Evolutionary conservation across 805 yeast species (phyloP).

Genomic region (Teunomyces lycoperdinae): DNA sequence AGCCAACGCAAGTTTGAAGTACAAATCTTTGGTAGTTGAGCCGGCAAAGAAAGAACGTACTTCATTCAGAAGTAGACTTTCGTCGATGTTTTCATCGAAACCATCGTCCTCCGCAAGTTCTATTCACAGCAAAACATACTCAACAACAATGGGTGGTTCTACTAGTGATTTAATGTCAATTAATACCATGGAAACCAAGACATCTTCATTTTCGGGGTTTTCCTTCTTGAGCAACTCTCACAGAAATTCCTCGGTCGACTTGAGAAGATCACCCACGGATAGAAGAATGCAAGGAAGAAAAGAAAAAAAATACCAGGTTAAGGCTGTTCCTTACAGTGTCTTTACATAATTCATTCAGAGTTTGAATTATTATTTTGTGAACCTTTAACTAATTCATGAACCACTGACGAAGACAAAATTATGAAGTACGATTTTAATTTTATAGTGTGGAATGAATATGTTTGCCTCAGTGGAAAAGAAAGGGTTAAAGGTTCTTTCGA

Average conservation of each 20-base stretch:
- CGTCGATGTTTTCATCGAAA: slow-evolving; percentile 11
- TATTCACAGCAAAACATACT: neutral
- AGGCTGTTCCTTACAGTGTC: slow-evolving; percentile 20
- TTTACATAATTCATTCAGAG: slow-evolving; percentile 5
- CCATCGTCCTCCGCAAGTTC: neutral
- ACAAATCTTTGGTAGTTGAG: slow-evolving; percentile 8
- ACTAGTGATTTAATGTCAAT: slow-evolving; percentile 17
- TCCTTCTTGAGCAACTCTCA: slow-evolving; percentile 15
- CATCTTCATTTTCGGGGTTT: slow-evolving; percentile 22
- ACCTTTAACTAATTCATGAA: slow-evolving; percentile 1
- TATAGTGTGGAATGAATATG: neutral
- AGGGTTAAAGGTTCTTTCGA: slow-evolving; percentile 1
- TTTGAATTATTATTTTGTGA: slow-evolving; percentile 1
- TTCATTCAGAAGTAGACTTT: slow-evolving; percentile 15
- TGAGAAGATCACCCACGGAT: slow-evolving; percentile 5
- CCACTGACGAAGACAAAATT: neutral
- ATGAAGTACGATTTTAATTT: neutral
- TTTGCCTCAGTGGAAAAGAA: neutral
- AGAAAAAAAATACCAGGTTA: slow-evolving; percentile 26
- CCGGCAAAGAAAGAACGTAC: slow-evolving; percentile 11
- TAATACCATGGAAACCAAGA: slow-evolving; percentile 12
- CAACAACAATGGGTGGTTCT: neutral
- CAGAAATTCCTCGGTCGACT: slow-evolving; percentile 3
- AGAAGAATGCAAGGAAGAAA: slow-evolving; percentile 8
- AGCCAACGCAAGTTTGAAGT: slow-evolving; percentile 11